Conservation (phyloP, 768 basidiomycete species). For the Boletus patriciae region DNA sequence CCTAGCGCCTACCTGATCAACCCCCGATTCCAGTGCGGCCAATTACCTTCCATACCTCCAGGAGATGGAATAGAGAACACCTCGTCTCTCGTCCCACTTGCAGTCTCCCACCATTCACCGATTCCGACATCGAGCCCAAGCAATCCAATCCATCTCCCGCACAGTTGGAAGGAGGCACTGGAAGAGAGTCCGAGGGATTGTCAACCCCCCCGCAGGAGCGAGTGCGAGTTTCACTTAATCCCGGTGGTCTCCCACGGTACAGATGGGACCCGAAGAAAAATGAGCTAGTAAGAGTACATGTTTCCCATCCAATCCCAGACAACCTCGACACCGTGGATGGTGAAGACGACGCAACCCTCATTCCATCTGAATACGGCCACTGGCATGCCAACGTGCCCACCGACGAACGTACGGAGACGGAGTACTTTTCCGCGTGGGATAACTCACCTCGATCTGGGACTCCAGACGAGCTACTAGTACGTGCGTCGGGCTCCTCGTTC, state of each 20-base stretch:
- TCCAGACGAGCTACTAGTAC: not conserved
- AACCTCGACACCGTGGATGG: not conserved
- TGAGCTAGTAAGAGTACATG: not conserved
- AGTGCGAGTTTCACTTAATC: not conserved
- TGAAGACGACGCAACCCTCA: conserved; percentile 19
- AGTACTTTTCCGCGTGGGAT: not conserved
- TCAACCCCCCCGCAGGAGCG: not conserved
- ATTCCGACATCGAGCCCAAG: not conserved
- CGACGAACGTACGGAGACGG: not conserved
- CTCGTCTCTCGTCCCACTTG: not conserved
- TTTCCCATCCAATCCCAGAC: not conserved
- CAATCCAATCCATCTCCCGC: not conserved
- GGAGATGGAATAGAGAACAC: not conserved
- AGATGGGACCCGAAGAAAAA: conserved; percentile 8
- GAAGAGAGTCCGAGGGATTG: no score
- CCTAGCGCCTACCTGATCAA: conserved; percentile 28
- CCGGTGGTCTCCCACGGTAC: conserved; percentile 3
- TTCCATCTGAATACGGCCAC: conserved; percentile 12
- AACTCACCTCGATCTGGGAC: not conserved
- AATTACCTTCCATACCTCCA: not conserved
- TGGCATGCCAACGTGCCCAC: not conserved
- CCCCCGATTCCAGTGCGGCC: conserved; percentile 21
- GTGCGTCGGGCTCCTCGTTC: not conserved
- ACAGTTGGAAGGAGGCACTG: not conserved
- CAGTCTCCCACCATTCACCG: not conserved